These are phyloP conservation scores for Aristolochia californica DNA, from an alignment of 164 flowering plant species.

Conservation along the genomic window DNA sequence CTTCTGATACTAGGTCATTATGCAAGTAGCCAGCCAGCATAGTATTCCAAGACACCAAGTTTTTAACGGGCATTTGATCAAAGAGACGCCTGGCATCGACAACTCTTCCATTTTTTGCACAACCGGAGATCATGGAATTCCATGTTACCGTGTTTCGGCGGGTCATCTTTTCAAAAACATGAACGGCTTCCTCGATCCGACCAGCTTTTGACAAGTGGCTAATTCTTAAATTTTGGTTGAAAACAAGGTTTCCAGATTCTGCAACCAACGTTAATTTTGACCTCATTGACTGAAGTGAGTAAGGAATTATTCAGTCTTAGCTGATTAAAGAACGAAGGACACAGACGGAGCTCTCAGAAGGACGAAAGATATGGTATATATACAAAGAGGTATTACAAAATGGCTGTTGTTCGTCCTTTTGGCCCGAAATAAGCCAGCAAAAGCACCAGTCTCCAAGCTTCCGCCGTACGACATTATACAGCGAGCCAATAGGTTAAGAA, in stretches of 20 bases:
- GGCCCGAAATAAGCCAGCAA: too few species aligned
- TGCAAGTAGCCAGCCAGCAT: conserved; percentile 15
- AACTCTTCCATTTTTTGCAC: conserved; percentile 11
- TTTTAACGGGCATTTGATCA: conserved; percentile 9
- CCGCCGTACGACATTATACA: too few species aligned
- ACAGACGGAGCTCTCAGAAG: too few species aligned
- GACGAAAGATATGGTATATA: too few species aligned
- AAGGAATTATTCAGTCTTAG: neutral
- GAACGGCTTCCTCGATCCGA: conserved; percentile 25
- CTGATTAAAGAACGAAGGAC: too few species aligned
- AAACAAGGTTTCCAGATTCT: conserved; percentile 3
- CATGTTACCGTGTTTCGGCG: conserved; percentile 8
- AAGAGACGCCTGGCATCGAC: conserved; percentile 9
- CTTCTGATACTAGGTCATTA: conserved; percentile 7
- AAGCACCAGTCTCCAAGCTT: too few species aligned
- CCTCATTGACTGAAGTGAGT: conserved; percentile 3
- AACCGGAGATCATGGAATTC: conserved; percentile 16
- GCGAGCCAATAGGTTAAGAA: too few species aligned
- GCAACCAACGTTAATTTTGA: conserved; percentile 1
- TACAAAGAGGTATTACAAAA: too few species aligned
- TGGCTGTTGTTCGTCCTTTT: too few species aligned
- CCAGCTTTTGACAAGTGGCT: conserved; percentile 29
- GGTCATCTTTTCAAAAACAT: conserved; percentile 8
- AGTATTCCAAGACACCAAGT: conserved; percentile 14
- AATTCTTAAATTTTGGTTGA: conserved; percentile 22